A percentile compares a stretch with the other conserved stretches of the same genome.
These are phyloP conservation scores for Volutella citrinella DNA, from an alignment of 2,329 filamentous ascomycete genomes.

Conservation along the genomic window DNA sequence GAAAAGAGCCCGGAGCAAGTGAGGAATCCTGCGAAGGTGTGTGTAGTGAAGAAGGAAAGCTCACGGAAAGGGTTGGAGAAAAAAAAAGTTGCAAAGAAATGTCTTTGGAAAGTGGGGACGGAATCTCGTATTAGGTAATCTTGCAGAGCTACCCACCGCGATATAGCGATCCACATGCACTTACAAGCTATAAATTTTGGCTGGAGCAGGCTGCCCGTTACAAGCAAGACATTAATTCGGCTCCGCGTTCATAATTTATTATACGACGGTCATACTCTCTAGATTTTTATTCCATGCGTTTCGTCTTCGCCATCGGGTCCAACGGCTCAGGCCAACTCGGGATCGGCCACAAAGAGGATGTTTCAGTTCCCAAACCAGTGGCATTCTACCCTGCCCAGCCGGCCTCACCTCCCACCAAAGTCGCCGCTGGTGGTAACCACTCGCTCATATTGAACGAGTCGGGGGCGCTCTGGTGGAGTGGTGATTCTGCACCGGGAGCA, in stretches of 20 bases:
- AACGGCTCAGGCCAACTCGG: constrained; percentile 76
- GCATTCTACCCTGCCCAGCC: constrained; percentile 47
- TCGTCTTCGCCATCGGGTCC: constrained; percentile 72
- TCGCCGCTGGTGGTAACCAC: constrained; percentile 78
- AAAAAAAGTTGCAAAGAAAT: constrained; percentile 22
- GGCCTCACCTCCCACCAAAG: constrained; percentile 33
- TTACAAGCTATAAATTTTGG: constrained; percentile 14
- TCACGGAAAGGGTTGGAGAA: no score
- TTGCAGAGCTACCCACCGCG: constrained; percentile 5
- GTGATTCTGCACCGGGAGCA: constrained; percentile 54
- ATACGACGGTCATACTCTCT: no score
- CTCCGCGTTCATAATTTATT: no score
- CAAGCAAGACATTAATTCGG: no score
- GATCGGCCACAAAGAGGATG: constrained; percentile 68
- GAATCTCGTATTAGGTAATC: constrained; percentile 17
- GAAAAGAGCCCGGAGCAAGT: constrained; percentile 9
- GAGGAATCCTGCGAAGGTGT: constrained; percentile 16
- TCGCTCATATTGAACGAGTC: constrained; percentile 66
- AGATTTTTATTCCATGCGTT: no score
- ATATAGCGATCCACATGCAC: constrained; percentile 25
- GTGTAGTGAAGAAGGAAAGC: constrained; percentile 11
- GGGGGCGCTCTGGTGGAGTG: constrained; percentile 63
- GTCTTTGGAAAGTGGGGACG: constrained; percentile 20
- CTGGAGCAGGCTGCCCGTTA: background rate
- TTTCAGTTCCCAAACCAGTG: constrained; percentile 62